A percentile compares a stretch with the other conserved stretches of the same genome.
phyloP scores from a whole-genome alignment of 2,329 filamentous ascomycete genomes.

The Thielaviopsis populi region DNA sequence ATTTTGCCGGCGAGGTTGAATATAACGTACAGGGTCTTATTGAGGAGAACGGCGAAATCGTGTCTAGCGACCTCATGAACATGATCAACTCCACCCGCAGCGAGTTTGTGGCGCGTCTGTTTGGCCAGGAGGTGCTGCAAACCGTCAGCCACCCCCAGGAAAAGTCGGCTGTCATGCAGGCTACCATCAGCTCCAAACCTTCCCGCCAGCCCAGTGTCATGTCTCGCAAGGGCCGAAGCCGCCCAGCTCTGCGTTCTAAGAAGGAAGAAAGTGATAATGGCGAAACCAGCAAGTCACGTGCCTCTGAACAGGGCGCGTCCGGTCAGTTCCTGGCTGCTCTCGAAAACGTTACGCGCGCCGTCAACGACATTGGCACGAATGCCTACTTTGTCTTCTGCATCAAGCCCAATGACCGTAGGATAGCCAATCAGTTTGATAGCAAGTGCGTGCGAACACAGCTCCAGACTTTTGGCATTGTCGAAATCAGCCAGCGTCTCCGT shows the following conservation, averaged over 20 bases:
- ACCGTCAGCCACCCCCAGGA: slow-evolving; percentile 90
- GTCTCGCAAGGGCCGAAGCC: slow-evolving; percentile 42
- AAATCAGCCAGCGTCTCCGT: slow-evolving; percentile 84
- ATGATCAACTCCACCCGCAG: slow-evolving; percentile 79
- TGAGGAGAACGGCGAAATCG: slow-evolving; percentile 91
- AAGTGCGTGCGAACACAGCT: slow-evolving; percentile 93
- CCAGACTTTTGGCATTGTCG: slow-evolving; percentile 88
- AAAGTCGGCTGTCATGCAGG: slow-evolving; percentile 81
- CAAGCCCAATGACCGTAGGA: slow-evolving; percentile 91
- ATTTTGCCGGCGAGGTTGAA: slow-evolving; percentile 93
- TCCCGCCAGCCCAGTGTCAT: slow-evolving; percentile 87
- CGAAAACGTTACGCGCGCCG: slow-evolving; percentile 77
- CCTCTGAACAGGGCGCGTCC: slow-evolving; percentile 69
- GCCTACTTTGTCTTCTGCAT: slow-evolving; percentile 94
- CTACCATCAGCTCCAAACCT: slow-evolving; percentile 89
- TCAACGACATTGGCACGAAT: slow-evolving; percentile 71
- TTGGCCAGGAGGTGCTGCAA: slow-evolving; percentile 89
- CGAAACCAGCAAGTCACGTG: slow-evolving; percentile 30
- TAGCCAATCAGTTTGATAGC: slow-evolving; percentile 97
- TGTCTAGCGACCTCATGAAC: slow-evolving; percentile 91
- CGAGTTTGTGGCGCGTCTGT: slow-evolving; percentile 75
- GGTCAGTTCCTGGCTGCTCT: slow-evolving; percentile 82
- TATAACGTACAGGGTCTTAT: slow-evolving; percentile 77
- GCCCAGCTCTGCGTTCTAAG: slow-evolving; percentile 27
- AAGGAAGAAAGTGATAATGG: slow-evolving; percentile 31